A percentile compares a stretch with the other conserved stretches of the same genome.
phyloP scores from a whole-genome alignment of 2,329 filamentous ascomycete species.

The Scedosporium minutisporum region DNA sequence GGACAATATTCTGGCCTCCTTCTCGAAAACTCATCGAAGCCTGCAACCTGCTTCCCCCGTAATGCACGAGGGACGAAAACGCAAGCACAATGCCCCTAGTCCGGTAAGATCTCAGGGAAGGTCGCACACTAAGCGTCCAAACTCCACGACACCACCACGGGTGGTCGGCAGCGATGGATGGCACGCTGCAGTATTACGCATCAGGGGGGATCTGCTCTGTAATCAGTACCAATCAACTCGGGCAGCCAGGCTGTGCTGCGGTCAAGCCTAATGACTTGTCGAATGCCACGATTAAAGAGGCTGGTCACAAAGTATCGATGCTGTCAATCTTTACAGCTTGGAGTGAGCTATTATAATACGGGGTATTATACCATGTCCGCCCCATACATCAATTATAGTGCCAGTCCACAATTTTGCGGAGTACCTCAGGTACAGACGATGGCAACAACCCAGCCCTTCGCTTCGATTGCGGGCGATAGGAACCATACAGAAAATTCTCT shows the following conservation, averaged over 20 bases:
- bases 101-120: neutral
- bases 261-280: neutral
- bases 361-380: neutral
- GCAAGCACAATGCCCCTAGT: neutral
- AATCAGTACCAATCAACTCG: neutral
- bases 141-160: neutral
- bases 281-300: neutral
- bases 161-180: neutral
- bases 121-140: neutral
- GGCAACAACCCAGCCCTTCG: too few relatives aligned
- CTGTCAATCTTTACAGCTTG: neutral
- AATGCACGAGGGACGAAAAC: neutral
- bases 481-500: too few relatives aligned
- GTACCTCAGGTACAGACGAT: too few relatives aligned
- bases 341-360: neutral
- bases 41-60: neutral
- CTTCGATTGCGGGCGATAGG: too few relatives aligned
- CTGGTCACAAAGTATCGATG: neutral
- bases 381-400: too few relatives aligned
- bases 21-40: conserved; percentile 5
- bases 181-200: neutral
- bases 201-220: neutral
- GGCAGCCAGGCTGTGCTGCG: neutral
- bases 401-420: too few relatives aligned
- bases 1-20: neutral